phyloP scores from a whole-genome alignment of 352 stramenopile genomes.

The Phytophthora citricola region DNA sequence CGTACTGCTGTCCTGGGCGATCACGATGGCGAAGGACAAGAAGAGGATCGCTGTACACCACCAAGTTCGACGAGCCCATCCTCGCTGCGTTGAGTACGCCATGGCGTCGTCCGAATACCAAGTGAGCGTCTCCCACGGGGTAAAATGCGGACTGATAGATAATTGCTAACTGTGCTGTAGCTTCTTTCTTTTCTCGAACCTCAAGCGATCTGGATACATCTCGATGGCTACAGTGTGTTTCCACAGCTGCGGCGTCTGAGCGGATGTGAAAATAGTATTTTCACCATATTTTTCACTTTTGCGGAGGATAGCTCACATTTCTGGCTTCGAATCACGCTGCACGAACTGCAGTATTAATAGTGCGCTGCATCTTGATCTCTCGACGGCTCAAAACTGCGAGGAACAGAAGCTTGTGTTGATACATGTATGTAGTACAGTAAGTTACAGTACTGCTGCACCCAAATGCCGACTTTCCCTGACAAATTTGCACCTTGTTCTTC shows the following conservation, averaged over 20 bases:
- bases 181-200: not conserved
- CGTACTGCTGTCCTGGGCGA: not conserved
- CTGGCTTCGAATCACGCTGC: too few species aligned
- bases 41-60: not conserved
- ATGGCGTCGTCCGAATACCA: not conserved
- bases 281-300: too few species aligned
- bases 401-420: too few species aligned
- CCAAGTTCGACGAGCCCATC: not conserved
- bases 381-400: too few species aligned
- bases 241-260: too few species aligned
- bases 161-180: not conserved
- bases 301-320: too few species aligned
- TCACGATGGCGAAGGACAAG: not conserved
- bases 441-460: not conserved
- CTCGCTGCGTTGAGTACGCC: not conserved
- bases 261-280: too few species aligned
- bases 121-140: constrained; percentile 1
- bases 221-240: not conserved
- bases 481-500: not conserved
- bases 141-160: constrained; percentile 1
- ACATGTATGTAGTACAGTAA: too few species aligned
- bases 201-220: not conserved
- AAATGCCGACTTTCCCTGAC: not conserved
- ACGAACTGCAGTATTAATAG: too few species aligned
- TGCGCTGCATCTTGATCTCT: too few species aligned